Conservation (phyloP, 371 early-diverging fungal genomes). For the Mortierella sp. region DNA sequence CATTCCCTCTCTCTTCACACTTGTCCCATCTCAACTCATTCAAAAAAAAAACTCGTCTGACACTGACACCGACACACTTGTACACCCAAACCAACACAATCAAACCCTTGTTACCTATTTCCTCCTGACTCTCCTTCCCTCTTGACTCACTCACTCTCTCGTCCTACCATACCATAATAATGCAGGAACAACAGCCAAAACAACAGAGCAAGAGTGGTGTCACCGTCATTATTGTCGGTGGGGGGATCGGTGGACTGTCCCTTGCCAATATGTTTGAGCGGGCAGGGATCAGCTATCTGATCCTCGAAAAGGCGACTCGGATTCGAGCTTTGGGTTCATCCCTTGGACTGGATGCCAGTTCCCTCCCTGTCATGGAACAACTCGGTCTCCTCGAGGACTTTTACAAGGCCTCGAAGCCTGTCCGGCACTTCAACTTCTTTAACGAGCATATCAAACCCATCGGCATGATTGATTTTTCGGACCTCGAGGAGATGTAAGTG, state of each 20-base stretch:
- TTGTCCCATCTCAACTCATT: too few relatives aligned
- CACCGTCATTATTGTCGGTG: constrained; percentile 42
- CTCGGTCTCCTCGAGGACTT: constrained; percentile 39
- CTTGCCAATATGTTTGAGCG: constrained; percentile 50
- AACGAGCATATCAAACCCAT: constrained; percentile 22
- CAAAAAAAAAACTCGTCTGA: too few relatives aligned
- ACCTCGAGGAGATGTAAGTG: constrained; percentile 39
- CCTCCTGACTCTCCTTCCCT: too few relatives aligned
- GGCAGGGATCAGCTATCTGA: constrained; percentile 30
- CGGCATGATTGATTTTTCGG: constrained; percentile 40
- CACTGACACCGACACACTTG: not conserved
- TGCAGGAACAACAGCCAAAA: too few relatives aligned
- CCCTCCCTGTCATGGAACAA: constrained; percentile 45
- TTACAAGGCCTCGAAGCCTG: constrained; percentile 36
- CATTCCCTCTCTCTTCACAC: not conserved
- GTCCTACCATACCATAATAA: too few relatives aligned
- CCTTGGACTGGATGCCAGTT: constrained; percentile 36
- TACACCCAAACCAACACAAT: not conserved
- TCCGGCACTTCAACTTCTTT: constrained; percentile 49
- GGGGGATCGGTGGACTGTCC: constrained; percentile 43
- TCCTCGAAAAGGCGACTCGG: constrained; percentile 36
- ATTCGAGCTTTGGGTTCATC: constrained; percentile 40
- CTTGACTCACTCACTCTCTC: too few relatives aligned
- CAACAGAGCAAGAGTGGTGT: constrained; percentile 14
- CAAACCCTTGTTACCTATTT: too few relatives aligned